phyloP scores from a whole-genome alignment of 257 asterid species.

The Phtheirospermum japonicum region DNA sequence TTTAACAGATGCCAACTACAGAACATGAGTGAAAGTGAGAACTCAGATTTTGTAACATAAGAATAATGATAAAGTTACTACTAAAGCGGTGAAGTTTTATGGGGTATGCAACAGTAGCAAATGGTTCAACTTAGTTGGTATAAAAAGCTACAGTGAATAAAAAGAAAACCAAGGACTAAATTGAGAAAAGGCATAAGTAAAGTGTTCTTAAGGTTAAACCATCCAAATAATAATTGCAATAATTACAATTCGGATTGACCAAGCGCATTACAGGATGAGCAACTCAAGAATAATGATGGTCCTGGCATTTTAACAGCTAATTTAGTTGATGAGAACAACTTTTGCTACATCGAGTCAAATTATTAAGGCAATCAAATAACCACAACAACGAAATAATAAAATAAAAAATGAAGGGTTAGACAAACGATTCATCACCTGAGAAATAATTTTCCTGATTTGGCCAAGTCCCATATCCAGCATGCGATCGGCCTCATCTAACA shows the following conservation, averaged over 20 bases:
- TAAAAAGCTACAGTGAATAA: background rate
- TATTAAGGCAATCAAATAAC: too few species aligned
- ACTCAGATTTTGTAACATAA: background rate
- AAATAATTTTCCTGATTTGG: conserved; percentile 80
- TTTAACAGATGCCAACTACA: background rate
- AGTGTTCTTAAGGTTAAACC: too few species aligned
- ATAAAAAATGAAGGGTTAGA: background rate
- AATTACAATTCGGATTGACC: background rate
- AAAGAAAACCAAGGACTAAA: too few species aligned
- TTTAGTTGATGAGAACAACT: background rate
- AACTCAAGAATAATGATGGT: too few species aligned
- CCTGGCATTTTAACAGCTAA: background rate
- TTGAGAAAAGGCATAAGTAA: too few species aligned
- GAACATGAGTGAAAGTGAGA: background rate
- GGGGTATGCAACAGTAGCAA: background rate
- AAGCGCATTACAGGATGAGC: background rate
- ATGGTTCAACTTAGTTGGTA: background rate
- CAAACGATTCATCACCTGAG: conserved; percentile 51
- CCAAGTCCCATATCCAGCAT: conserved; percentile 98
- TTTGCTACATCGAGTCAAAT: conserved; percentile 1
- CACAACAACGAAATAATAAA: too few species aligned
- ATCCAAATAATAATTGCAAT: background rate
- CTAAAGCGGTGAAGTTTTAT: background rate
- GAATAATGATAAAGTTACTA: background rate
- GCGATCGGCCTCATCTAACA: too few species aligned